Percentiles rank a stretch among this genome's conserved stretches.
These are phyloP conservation scores for Chenopodium album DNA, from an alignment of 148 eudicot genomes.

Conservation along the genomic window DNA sequence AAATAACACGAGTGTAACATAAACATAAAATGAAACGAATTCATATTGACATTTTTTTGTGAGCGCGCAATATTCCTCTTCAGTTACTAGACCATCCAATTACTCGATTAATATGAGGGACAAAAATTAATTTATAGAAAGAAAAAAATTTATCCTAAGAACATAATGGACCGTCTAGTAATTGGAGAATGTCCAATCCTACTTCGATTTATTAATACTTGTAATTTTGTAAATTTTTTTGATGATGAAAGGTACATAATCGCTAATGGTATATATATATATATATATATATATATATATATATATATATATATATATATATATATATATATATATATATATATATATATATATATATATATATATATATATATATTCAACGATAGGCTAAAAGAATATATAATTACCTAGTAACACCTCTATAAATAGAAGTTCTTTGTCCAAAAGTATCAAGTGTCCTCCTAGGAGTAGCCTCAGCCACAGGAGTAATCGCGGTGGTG, in stretches of 20 bases:
- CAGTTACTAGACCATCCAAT: neutral
- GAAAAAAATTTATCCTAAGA: no score
- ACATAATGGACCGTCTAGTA: neutral
- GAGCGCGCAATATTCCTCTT: neutral
- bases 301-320: no score
- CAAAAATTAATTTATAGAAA: no score
- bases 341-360: no score
- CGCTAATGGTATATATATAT: no score
- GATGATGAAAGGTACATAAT: no score
- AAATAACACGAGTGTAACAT: neutral
- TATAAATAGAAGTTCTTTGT: slow-evolving; percentile 88
- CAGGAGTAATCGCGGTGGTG: slow-evolving; percentile 38
- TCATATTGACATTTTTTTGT: neutral
- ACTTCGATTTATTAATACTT: no score
- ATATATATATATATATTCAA: no score
- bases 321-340: no score
- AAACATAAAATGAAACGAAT: neutral
- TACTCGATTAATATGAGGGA: neutral
- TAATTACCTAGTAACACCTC: slow-evolving; percentile 87
- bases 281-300: no score
- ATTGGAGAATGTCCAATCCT: no score
- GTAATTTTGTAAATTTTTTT: no score
- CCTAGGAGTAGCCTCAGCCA: slow-evolving; percentile 80
- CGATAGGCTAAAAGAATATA: neutral
- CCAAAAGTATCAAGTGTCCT: slow-evolving; percentile 87